phyloP scores from a whole-genome alignment of 2,329 filamentous ascomycete species.

The Monilinia vaccinii-corymbosi region DNA sequence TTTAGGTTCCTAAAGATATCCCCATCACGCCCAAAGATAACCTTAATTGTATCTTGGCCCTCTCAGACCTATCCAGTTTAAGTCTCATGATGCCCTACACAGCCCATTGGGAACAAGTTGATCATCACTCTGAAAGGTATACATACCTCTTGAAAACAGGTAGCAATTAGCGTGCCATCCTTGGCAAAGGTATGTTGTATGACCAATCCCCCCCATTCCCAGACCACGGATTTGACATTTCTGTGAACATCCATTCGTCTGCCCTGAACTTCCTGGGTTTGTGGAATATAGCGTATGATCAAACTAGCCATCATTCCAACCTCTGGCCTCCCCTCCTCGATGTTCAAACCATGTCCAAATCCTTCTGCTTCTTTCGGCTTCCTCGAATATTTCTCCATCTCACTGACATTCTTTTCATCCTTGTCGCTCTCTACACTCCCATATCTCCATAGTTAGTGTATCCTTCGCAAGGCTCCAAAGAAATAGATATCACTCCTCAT shows the following conservation, averaged over 20 bases:
- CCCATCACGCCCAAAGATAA: not conserved
- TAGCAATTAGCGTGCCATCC: conserved; percentile 67
- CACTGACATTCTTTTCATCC: conserved; percentile 16
- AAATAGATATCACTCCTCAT: conserved; percentile 73
- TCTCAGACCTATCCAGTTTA: conserved; percentile 16
- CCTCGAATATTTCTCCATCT: conserved; percentile 42
- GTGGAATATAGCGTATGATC: conserved; percentile 63
- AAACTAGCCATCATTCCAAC: conserved; percentile 81
- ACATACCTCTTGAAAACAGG: conserved; percentile 65
- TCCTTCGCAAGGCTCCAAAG: conserved; percentile 76
- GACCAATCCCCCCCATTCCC: conserved; percentile 70
- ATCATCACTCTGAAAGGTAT: not conserved
- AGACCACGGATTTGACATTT: conserved; percentile 74
- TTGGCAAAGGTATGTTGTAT: conserved; percentile 63
- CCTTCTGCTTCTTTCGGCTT: conserved; percentile 30
- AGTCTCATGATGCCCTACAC: conserved; percentile 27
- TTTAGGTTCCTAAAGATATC: not conserved
- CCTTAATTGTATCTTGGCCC: conserved; percentile 10
- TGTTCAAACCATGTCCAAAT: conserved; percentile 38
- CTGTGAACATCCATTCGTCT: conserved; percentile 70
- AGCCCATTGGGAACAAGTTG: conserved; percentile 7
- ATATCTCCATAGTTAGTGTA: conserved; percentile 74
- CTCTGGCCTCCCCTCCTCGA: conserved; percentile 43
- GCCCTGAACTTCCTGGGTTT: conserved; percentile 48
- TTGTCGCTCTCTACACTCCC: conserved; percentile 29